Evolutionary conservation across 1,284 basidiomycete genomes (phyloP), one percentile per base, ranked within the genome.

Genomic region (Uromyces viciae-fabae): DNA sequence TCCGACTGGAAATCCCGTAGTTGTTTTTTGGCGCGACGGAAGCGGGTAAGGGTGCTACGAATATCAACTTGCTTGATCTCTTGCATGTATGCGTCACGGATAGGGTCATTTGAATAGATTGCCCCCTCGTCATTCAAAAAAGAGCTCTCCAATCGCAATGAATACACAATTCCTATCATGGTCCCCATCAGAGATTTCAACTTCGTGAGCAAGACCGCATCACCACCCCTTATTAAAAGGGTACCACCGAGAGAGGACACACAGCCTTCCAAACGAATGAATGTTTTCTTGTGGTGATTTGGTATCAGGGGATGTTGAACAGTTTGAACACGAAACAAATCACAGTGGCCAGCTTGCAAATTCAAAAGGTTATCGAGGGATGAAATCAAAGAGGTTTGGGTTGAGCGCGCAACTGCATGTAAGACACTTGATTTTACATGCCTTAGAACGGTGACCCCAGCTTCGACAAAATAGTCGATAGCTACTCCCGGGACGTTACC

Each of bases 261-360:
- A 84, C 94, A 96, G 0, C 96, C 97, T 86, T 97, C 94, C 84
- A 99, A 98, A 1, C 96, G 91, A 93, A 99, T 95, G 85, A 95
- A 93, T 0, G 95, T 94, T 88, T 99, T 99, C 78, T 96, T 89
- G 54, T 90, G 90, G 49, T 64, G 52, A 19, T 93, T 94, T 9
- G 95, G 94, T 52, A 98, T 96, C 43, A 94, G 88, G 5, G 91
- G 90, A 86, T 98, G 94, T 84, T 98, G 94, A 86, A 93, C 98
- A 0, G 96, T 98, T 86, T 98, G 94, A 28, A 98, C 90, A 60
- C 91, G 89, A 85, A 95, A 96, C 38, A 90, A 90, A n/a, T 90
- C 88, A 85, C 95, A 98, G 83, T 96, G 91, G 0, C 97, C 97
- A 36, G 99, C 88, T 68, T 91, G 91, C 4, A 95, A 94, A 84